phyloP scores from a whole-genome alignment of 2,329 filamentous ascomycete genomes.

The Microcyclospora tardicrescens region DNA sequence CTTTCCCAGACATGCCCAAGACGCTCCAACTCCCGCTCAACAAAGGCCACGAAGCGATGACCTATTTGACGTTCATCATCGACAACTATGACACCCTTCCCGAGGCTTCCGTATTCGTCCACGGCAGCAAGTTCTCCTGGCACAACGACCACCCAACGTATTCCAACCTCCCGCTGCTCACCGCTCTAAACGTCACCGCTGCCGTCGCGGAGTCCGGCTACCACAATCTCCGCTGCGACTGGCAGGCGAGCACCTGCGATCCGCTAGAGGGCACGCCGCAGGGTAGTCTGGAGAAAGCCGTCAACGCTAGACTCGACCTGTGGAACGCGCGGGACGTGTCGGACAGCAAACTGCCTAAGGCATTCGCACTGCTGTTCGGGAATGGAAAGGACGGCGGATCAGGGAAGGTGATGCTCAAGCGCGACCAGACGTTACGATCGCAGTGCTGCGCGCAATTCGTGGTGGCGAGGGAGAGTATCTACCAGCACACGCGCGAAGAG shows the following conservation, averaged over 20 bases:
- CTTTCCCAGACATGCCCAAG: slow-evolving; percentile 14
- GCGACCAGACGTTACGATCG: slow-evolving; percentile 10
- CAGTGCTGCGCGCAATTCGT: slow-evolving; percentile 45
- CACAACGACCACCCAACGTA: slow-evolving; percentile 41
- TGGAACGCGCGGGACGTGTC: slow-evolving; percentile 25
- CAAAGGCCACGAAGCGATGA: slow-evolving; percentile 49
- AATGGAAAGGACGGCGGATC: slow-evolving; percentile 12
- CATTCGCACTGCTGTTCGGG: slow-evolving; percentile 10
- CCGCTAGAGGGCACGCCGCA: slow-evolving; percentile 27
- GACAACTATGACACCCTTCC: slow-evolving; percentile 47
- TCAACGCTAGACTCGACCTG: slow-evolving; percentile 26
- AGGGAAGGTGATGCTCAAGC: slow-evolving; percentile 33
- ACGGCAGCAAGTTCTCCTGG: slow-evolving; percentile 44
- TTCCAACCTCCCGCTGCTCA: slow-evolving; percentile 32
- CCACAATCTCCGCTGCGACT: slow-evolving; percentile 39
- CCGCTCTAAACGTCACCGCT: slow-evolving; percentile 24
- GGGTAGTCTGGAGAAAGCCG: slow-evolving; percentile 26
- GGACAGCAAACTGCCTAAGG: slow-evolving; percentile 12
- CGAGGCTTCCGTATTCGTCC: slow-evolving; percentile 43
- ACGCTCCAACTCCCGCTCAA: slow-evolving; percentile 34
- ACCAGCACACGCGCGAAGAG: slow-evolving; percentile 36
- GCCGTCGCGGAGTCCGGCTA: slow-evolving; percentile 31
- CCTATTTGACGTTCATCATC: slow-evolving; percentile 48
- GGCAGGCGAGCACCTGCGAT: slow-evolving; percentile 32
- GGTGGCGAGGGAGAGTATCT: slow-evolving; percentile 36